These are phyloP conservation scores for Lipomyces japonicus DNA, from an alignment of 805 yeast genomes.

Conservation along the genomic window DNA sequence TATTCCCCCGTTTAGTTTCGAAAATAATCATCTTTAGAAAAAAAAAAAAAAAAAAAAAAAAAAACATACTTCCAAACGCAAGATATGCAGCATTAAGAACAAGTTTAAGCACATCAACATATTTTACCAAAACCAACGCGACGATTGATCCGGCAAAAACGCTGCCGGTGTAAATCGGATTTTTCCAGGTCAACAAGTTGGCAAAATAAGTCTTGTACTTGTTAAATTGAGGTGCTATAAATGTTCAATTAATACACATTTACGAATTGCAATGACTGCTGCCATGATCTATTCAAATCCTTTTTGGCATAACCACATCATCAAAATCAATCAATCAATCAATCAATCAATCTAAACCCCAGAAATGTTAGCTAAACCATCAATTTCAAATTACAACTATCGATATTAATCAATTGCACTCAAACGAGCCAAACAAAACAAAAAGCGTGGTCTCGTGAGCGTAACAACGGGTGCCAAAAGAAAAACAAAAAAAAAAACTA, in stretches of 20 bases:
- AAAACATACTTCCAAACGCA: conserved; percentile 17
- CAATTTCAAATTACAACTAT: too few relatives aligned
- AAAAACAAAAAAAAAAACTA: too few relatives aligned
- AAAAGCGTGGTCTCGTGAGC: too few relatives aligned
- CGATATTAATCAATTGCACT: too few relatives aligned
- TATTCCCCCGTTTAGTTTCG: not conserved
- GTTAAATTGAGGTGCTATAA: conserved; percentile 10
- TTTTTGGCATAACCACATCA: too few relatives aligned
- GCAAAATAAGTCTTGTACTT: conserved; percentile 13
- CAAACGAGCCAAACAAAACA: too few relatives aligned
- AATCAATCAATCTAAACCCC: not conserved
- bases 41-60: not conserved
- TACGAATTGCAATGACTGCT: too few relatives aligned
- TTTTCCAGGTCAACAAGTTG: conserved; percentile 23
- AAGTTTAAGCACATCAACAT: conserved; percentile 12
- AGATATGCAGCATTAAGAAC: conserved; percentile 15
- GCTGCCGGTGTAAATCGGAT: conserved; percentile 9
- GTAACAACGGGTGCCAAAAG: too few relatives aligned
- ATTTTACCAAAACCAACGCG: conserved; percentile 8
- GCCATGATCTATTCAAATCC: too few relatives aligned
- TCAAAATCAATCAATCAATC: not conserved
- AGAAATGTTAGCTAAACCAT: too few relatives aligned
- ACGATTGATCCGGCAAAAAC: conserved; percentile 5
- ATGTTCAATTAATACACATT: too few relatives aligned
- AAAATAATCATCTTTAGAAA: not conserved